phyloP scores from a whole-genome alignment of 495 filamentous ascomycete species.

The Xylaria cubensis region DNA sequence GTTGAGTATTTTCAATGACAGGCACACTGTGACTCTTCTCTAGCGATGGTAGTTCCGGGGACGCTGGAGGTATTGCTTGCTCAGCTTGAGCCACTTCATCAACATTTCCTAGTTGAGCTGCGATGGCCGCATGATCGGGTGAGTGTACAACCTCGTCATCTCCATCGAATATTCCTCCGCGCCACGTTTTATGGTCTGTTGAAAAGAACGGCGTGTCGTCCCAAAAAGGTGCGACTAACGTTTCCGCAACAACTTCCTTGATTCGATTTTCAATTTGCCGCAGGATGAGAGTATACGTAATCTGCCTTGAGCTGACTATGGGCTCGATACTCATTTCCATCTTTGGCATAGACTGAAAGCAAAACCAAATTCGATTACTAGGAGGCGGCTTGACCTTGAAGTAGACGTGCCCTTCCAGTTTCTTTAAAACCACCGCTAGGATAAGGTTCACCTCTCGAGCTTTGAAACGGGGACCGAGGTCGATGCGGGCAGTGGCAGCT shows the following conservation, averaged over 20 bases:
- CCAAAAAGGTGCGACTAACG: conserved; percentile 92
- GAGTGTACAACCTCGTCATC: conserved; percentile 51
- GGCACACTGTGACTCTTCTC: conserved; percentile 67
- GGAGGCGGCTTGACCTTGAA: conserved; percentile 93
- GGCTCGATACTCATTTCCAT: conserved; percentile 93
- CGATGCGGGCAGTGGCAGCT: conserved; percentile 86
- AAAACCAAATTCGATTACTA: conserved; percentile 92
- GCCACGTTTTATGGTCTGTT: conserved; percentile 74
- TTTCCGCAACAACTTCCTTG: conserved; percentile 90
- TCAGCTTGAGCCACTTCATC: conserved; percentile 56
- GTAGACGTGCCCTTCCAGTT: conserved; percentile 82
- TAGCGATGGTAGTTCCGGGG: conserved; percentile 52
- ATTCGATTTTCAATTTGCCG: conserved; percentile 94
- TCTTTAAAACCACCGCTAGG: conserved; percentile 84
- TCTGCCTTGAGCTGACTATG: conserved; percentile 92
- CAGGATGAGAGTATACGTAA: conserved; percentile 90
- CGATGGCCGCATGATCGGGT: conserved; percentile 50
- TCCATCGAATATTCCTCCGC: conserved; percentile 88
- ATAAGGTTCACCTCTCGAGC: conserved; percentile 87
- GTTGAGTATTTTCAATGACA: conserved; percentile 37
- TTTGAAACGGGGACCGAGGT: conserved; percentile 88
- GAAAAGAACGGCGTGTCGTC: conserved; percentile 91
- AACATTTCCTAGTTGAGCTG: conserved; percentile 65
- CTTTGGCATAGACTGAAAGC: conserved; percentile 89
- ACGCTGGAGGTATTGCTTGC: conserved; percentile 31